Conservation (phyloP, 148 eudicot genomes). For the Chenopodium formosanum region DNA sequence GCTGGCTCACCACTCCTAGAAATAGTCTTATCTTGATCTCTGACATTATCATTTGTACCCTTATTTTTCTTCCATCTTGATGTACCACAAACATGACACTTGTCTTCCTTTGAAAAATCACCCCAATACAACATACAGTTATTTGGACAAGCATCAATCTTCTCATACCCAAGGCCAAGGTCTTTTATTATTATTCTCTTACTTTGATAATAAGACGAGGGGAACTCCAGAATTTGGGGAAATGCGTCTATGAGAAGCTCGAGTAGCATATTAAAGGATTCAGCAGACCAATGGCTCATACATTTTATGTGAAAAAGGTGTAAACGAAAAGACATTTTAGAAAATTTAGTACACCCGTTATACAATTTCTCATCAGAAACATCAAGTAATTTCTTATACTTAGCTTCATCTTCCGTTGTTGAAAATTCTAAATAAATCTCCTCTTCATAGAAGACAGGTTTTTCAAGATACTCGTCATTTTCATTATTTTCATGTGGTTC, state of each 20-base stretch:
- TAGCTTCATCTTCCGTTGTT: neutral
- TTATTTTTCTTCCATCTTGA: neutral
- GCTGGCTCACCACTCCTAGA: neutral
- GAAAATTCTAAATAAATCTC: neutral
- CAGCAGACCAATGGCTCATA: neutral
- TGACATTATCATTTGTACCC: no score
- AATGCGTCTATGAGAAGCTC: slow-evolving; percentile 1
- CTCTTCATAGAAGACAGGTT: neutral
- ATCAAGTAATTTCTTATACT: neutral
- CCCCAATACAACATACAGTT: slow-evolving; percentile 1
- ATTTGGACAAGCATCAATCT: slow-evolving; percentile 17
- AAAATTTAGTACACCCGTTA: no score
- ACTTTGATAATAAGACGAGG: neutral
- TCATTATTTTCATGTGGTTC: neutral
- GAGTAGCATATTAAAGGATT: neutral
- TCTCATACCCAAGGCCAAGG: slow-evolving; percentile 16
- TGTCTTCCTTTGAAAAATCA: slow-evolving; percentile 1
- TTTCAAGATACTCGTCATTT: neutral
- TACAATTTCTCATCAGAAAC: neutral
- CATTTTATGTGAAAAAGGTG: no score
- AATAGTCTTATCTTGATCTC: no score
- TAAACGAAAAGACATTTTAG: no score
- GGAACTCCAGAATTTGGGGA: slow-evolving; percentile 10
- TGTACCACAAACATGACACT: neutral
- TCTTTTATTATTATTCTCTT: neutral